Conservation (phyloP, 2,329 filamentous ascomycete species). For the Botryotinia convoluta region DNA sequence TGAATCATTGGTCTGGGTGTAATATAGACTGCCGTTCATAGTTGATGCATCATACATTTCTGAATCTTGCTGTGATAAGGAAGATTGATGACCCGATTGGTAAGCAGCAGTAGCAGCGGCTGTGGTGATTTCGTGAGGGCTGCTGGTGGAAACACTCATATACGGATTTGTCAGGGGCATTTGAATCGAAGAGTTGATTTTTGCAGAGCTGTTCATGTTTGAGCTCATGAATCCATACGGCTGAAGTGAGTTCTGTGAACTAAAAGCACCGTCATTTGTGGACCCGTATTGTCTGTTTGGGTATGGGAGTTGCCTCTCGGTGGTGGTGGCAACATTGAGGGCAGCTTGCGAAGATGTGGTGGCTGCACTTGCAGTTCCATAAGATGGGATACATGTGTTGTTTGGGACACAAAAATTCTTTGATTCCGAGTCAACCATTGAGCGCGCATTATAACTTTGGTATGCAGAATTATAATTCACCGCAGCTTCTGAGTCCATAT, state of each 20-base stretch:
- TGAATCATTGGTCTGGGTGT: constrained; percentile 3
- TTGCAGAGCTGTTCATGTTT: background rate
- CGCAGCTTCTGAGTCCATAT: constrained; percentile 8
- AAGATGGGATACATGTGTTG: background rate
- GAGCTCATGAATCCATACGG: constrained; percentile 3
- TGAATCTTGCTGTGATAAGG: background rate
- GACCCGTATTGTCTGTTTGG: constrained; percentile 18
- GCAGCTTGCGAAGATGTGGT: background rate
- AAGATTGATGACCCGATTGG: background rate
- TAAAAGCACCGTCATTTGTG: constrained; percentile 1
- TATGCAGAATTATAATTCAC: constrained; percentile 6
- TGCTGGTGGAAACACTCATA: constrained; percentile 29
- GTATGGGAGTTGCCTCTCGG: background rate
- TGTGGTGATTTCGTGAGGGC: constrained; percentile 30
- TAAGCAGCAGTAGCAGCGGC: constrained; percentile 11
- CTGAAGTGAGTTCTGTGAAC: background rate
- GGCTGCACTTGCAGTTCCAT: background rate
- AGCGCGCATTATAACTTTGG: constrained; percentile 11
- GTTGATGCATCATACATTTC: constrained; percentile 12
- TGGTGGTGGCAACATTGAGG: background rate
- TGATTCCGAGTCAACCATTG: constrained; percentile 11
- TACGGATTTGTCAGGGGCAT: constrained; percentile 26
- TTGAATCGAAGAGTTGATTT: constrained; percentile 5
- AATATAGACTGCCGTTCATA: background rate
- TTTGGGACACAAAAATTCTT: constrained; percentile 7